A percentile compares a stretch with the other conserved stretches of the same genome.
Conservation (phyloP, 2,329 filamentous ascomycete genomes). For the Aspergillus ochraceus region DNA sequence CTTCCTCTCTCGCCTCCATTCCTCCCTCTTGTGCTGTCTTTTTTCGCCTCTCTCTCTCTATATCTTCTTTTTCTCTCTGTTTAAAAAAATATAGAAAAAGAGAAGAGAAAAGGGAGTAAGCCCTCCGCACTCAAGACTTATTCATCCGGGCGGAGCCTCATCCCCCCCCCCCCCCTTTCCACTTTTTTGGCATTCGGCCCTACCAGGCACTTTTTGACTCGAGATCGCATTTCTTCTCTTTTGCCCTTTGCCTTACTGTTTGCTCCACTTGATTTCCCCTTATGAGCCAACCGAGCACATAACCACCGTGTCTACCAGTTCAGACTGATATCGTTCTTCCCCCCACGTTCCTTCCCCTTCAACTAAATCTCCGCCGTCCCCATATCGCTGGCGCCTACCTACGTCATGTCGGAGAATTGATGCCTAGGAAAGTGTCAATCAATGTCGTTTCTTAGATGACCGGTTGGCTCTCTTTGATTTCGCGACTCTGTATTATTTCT, state of each 20-base stretch:
- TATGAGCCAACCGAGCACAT: neutral
- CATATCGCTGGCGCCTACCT: neutral
- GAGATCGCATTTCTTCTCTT: neutral
- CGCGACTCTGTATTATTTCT: too few relatives aligned
- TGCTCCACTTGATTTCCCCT: neutral
- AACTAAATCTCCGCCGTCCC: neutral
- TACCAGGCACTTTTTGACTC: neutral
- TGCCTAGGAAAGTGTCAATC: neutral
- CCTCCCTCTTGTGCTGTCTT: neutral
- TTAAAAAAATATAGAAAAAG: too few relatives aligned
- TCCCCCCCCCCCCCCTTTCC: neutral
- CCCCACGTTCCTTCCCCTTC: neutral
- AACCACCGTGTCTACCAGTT: neutral
- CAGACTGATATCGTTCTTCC: too few relatives aligned
- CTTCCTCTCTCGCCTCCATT: neutral
- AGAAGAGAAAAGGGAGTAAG: too few relatives aligned
- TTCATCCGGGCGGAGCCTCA: neutral
- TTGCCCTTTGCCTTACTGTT: neutral
- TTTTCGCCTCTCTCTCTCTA: constrained; percentile 5
- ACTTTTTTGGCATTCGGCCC: neutral
- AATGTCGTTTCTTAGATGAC: too few relatives aligned
- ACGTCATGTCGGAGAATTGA: neutral
- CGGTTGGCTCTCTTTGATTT: too few relatives aligned
- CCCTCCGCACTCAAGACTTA: neutral
- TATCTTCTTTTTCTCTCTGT: constrained; percentile 2